Conservation (phyloP, 805 yeast species). For the Saturnispora gosingensis region DNA sequence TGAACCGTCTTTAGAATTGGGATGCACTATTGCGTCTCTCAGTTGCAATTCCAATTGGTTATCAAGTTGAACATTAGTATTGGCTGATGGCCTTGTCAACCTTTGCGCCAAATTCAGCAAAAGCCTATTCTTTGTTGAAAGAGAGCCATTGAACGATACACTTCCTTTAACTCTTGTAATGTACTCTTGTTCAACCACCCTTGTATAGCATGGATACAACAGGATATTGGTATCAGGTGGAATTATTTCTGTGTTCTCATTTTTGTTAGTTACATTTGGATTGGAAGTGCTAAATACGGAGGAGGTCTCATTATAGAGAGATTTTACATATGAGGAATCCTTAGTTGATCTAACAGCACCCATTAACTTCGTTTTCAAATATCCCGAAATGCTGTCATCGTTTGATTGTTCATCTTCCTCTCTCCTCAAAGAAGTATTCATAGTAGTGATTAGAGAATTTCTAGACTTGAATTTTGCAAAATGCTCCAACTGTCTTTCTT, state of each 20-base stretch:
- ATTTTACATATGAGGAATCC: constrained; percentile 41
- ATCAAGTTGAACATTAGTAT: constrained; percentile 19
- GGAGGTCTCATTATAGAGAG: constrained; percentile 26
- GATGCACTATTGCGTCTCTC: constrained; percentile 25
- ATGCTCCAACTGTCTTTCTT: constrained; percentile 12
- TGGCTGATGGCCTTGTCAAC: constrained; percentile 36
- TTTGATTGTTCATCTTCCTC: constrained; percentile 1
- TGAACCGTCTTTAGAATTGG: constrained; percentile 14
- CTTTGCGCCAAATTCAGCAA: constrained; percentile 63
- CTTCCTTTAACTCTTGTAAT: constrained; percentile 65
- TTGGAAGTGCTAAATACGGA: constrained; percentile 13
- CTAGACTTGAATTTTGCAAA: neutral
- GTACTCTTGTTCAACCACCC: constrained; percentile 28
- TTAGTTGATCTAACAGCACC: constrained; percentile 43
- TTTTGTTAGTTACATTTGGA: neutral
- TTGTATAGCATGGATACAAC: constrained; percentile 49
- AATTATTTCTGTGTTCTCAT: constrained; percentile 18
- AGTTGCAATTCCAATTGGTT: constrained; percentile 32
- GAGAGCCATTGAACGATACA: constrained; percentile 57
- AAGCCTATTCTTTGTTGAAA: constrained; percentile 61
- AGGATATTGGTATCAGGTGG: constrained; percentile 55
- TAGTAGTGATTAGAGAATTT: neutral
- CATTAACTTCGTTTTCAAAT: constrained; percentile 32
- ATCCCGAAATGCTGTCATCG: constrained; percentile 18
- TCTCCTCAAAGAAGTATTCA: neutral